Evolutionary conservation across 2,329 filamentous ascomycete species (phyloP), one percentile per base, ranked within the genome.

Genomic region (Monilinia aucupariae): DNA sequence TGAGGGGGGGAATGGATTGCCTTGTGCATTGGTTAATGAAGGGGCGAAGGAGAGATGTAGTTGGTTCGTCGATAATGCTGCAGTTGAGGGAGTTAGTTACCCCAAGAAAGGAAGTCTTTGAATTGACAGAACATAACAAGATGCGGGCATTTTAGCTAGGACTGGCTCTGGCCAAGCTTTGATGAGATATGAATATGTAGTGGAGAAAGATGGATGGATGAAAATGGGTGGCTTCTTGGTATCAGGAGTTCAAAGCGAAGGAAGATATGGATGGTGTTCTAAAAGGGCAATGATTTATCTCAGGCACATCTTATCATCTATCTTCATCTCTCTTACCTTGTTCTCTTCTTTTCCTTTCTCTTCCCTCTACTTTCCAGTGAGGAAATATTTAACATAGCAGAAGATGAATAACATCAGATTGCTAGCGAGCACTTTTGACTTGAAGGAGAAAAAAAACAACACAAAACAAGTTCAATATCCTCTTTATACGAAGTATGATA

Each of bases 51-150:
- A 96, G 68, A 88, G 91, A 71, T 91, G 92, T 73, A 94, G 87
- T 78, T 99, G 94, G 94, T 97, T 99, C 75, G 91, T 92, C 50
- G 94, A 97, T 75, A 82, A 86, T 72, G 81, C 89, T 5, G 93
- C 94, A 53, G 86, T 96, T 15, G 88, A 96, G 72, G 92, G 91
- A 5, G 90, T 99, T 15, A 80, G 81, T 65, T 97, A 91, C 74
- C 91, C 92, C 30, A 83, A 89, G 73, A 86, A 89, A 69, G 87
- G 89, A 25, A 88, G 81, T 71, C 75, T 87, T 65, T 87, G 73
- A 77, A 51, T 50, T 22, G 8, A 4, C 22, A 7, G 4, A 43
- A 41, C 20, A 41, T 22, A 20, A 10, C 3, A 20, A 22, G 37
- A 22, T 13, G 41, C 8, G 41, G 7, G 30, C 41, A 45, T 30